phyloP scores from a whole-genome alignment of 1,284 basidiomycete species.

The Cerrena zonata region DNA sequence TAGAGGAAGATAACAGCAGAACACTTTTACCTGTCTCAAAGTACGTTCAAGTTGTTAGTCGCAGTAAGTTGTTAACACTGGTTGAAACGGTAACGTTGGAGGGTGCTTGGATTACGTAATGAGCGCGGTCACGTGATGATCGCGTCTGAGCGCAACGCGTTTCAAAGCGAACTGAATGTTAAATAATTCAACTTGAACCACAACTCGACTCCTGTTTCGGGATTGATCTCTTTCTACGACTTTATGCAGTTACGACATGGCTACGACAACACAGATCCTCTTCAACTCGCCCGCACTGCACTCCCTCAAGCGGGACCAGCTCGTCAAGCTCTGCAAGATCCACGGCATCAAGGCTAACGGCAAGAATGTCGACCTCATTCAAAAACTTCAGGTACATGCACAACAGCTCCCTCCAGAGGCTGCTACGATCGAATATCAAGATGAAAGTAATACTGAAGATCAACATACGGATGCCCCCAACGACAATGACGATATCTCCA shows the following conservation, averaged over 20 bases:
- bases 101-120: background rate
- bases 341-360: conserved; percentile 71
- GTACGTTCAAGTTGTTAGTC: too few species aligned
- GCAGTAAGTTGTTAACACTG: background rate
- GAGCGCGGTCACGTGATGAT: conserved; percentile 2
- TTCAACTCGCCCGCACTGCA: conserved; percentile 76
- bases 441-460: conserved; percentile 18
- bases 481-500: conserved; percentile 11
- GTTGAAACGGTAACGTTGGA: background rate
- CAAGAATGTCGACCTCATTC: conserved; percentile 68
- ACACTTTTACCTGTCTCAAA: too few species aligned
- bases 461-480: conserved; percentile 16
- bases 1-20: background rate
- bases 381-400: conserved; percentile 61
- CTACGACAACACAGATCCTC: conserved; percentile 67
- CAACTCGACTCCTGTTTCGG: conserved; percentile 1
- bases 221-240: background rate
- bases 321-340: conserved; percentile 74
- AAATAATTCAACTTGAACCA: background rate
- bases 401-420: conserved; percentile 46
- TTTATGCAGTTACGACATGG: conserved; percentile 32
- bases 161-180: too few species aligned
- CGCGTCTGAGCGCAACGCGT: conserved; percentile 1
- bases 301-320: conserved; percentile 73
- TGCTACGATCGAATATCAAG: conserved; percentile 45